phyloP scores from a whole-genome alignment of 2,329 filamentous ascomycete species.

The Bipolaris oryzae region DNA sequence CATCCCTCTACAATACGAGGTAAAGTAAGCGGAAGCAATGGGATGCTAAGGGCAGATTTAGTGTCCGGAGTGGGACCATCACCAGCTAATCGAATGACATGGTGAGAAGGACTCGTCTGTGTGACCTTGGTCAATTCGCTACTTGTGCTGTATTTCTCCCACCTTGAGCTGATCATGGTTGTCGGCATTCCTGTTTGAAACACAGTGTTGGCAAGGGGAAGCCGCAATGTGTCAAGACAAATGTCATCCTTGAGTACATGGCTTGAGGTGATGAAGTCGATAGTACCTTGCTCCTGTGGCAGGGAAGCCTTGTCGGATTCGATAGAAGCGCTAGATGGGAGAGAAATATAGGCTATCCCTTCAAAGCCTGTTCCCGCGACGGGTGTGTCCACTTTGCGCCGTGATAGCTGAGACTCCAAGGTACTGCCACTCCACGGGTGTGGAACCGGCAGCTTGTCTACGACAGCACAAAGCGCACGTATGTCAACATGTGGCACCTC shows the following conservation, averaged over 20 bases:
- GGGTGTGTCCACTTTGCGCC: constrained; percentile 15
- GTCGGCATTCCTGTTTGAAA: constrained; percentile 68
- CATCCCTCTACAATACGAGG: constrained; percentile 67
- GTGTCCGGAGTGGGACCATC: not conserved
- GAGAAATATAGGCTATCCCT: constrained; percentile 41
- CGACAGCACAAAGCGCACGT: constrained; percentile 43
- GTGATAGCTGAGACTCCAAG: not conserved
- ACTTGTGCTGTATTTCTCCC: constrained; percentile 17
- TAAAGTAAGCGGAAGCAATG: constrained; percentile 67
- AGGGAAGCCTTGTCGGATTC: constrained; percentile 3
- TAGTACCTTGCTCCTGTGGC: constrained; percentile 27
- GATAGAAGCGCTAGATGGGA: constrained; percentile 21
- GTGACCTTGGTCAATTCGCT: constrained; percentile 13
- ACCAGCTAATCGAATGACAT: constrained; percentile 20
- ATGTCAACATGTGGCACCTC: constrained; percentile 7
- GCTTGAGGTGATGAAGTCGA: constrained; percentile 31
- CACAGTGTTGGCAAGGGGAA: constrained; percentile 78
- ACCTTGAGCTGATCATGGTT: constrained; percentile 36
- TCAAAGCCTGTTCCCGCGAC: constrained; percentile 37
- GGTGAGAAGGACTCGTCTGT: constrained; percentile 23
- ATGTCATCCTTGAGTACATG: not conserved
- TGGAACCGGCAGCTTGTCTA: constrained; percentile 45
- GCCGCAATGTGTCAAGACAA: constrained; percentile 46
- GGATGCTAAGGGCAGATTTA: constrained; percentile 43
- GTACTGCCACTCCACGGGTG: constrained; percentile 4